A percentile compares a stretch with the other conserved stretches of the same genome.
Conservation (phyloP, 2,329 filamentous ascomycete genomes). For the Fonsecaea nubica region DNA sequence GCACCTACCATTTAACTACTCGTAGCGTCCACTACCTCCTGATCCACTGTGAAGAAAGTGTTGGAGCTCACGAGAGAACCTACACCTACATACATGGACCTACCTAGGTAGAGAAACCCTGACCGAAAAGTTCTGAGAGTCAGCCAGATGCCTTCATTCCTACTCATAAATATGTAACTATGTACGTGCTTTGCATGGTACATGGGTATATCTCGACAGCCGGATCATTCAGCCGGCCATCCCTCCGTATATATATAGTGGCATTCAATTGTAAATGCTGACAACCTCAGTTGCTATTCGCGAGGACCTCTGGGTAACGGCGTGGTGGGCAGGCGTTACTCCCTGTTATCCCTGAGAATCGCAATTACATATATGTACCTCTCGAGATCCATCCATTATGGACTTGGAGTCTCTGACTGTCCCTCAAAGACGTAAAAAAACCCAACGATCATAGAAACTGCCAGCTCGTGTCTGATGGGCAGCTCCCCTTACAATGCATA, state of each 20-base stretch:
- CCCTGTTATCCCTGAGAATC: too few species aligned
- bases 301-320: too few species aligned
- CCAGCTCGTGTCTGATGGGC: not conserved
- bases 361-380: too few species aligned
- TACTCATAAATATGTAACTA: too few species aligned
- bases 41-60: not conserved
- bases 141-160: not conserved
- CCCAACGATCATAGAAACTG: not conserved
- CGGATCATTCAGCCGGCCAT: not conserved
- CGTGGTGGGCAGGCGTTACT: too few species aligned
- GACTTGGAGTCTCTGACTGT: not conserved
- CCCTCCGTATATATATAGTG: not conserved
- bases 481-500: not conserved
- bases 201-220: not conserved
- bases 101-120: too few species aligned
- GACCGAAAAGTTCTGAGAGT: not conserved
- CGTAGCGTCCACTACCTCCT: not conserved
- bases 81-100: too few species aligned
- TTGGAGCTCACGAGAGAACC: not conserved
- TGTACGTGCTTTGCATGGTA: too few species aligned
- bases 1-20: not conserved
- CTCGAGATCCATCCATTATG: not conserved
- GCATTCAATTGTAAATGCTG: not conserved
- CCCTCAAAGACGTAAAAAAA: not conserved
- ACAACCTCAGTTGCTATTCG: not conserved